Evolutionary conservation across 257 asterid genomes (phyloP).

Genomic region (Fraxinus quadrangulata): DNA sequence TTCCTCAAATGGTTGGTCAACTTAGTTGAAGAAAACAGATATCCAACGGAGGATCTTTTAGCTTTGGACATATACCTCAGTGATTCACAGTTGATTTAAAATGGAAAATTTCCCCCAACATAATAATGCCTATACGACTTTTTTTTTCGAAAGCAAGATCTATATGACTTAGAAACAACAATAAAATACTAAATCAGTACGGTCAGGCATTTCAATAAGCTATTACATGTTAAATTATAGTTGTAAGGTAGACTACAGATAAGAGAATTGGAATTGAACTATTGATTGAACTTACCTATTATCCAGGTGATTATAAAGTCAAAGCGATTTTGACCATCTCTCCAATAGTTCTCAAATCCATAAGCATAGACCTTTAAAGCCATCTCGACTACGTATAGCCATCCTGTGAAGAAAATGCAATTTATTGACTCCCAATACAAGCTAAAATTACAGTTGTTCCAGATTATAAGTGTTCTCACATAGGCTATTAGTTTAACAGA

Average conservation of each 20-base stretch:
- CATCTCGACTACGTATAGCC: constrained; percentile 95
- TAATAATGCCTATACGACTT: background rate
- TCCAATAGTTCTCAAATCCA: constrained; percentile 93
- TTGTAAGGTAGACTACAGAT: background rate
- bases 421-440: background rate
- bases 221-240: background rate
- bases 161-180: background rate
- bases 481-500: background rate
- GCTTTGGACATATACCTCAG: background rate
- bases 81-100: background rate
- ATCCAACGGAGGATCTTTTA: background rate
- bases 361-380: constrained; percentile 74
- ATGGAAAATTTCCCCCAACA: background rate
- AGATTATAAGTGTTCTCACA: background rate
- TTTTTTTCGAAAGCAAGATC: no score
- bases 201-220: background rate
- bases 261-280: background rate
- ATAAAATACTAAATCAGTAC: background rate
- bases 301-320: constrained; percentile 95
- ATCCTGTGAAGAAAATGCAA: constrained; percentile 61
- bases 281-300: constrained; percentile 61
- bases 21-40: background rate
- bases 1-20: background rate
- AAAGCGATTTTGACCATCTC: constrained; percentile 93
- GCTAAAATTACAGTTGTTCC: background rate